Evolutionary conservation across 345 rosid species (phyloP), one percentile per base, ranked within the genome.

Genomic region (Microthlaspi erraticum): DNA sequence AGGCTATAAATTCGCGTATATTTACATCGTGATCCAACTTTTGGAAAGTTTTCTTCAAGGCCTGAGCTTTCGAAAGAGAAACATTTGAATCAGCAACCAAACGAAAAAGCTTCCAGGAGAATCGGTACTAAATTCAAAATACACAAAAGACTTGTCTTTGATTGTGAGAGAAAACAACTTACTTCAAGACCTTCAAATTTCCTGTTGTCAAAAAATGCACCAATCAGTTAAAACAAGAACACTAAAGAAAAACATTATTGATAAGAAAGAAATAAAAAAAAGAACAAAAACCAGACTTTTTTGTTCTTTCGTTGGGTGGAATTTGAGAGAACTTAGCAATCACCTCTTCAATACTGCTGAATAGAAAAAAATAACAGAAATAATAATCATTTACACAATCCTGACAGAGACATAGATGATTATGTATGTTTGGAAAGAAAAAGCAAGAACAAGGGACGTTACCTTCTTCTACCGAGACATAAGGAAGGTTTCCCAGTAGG

Each of bases 111-210:
- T 50, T 49, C 41, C 66, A 32, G 39, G 39, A 44, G 43, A 42
- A 39, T 45, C 49, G n/a, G 16, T 51, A 39, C 29, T 2, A 44
- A 45, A 10, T n/a, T 4, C 41, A 8, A 60, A 72, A 42, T 16
- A n/a, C n/a, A n/a, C n/a, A n/a, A n/a, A 59, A 37, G 9, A 32
- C 52, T 57, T 56, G 1, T 18, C n/a, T 48, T 68, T 44, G 20
- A 54, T 48, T 36, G 55, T 41, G 65, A 55, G 52, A 17, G 29
- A 26, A 5, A 76, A 56, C 52, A 66, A 76, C 86, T 92, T 90
- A 92, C 98, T 84, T 90, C 91, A 70, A 92, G 96, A 81, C 88
- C 82, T 79, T 92, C 95, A 66, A 92, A 39, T 68, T 92, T 92
- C 91, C 98, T 92, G 93, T 67, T 23, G 17, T 46, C 34, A 61